Conservation (phyloP, 768 basidiomycete genomes). For the Nidularia sp. region DNA sequence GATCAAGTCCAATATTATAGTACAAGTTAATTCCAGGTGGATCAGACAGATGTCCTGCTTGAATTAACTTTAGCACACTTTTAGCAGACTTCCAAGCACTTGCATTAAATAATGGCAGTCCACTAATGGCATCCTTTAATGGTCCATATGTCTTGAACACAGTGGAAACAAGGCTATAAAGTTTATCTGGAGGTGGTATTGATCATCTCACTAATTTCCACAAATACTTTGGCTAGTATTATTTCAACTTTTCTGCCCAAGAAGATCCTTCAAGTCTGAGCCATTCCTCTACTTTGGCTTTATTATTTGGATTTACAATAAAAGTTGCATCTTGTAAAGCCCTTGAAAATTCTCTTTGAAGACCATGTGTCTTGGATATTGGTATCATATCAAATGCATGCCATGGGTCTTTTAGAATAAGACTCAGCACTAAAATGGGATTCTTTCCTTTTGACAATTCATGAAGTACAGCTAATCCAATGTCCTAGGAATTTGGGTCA, state of each 20-base stretch:
- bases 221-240: slow-evolving; percentile 20
- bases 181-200: slow-evolving; percentile 25
- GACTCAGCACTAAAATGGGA: neutral
- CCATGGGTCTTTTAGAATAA: slow-evolving; percentile 6
- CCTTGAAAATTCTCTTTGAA: slow-evolving; percentile 9
- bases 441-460: neutral
- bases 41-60: slow-evolving; percentile 21
- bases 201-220: slow-evolving; percentile 15
- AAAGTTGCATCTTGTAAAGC: slow-evolving; percentile 14
- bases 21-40: slow-evolving; percentile 23
- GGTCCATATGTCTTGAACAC: slow-evolving; percentile 28
- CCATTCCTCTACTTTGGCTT: slow-evolving; percentile 10
- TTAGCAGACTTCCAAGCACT: slow-evolving; percentile 21
- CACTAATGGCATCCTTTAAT: slow-evolving; percentile 23
- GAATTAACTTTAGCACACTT: slow-evolving; percentile 21
- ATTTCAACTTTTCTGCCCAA: slow-evolving; percentile 8
- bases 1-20: slow-evolving; percentile 8
- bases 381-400: slow-evolving; percentile 12
- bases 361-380: slow-evolving; percentile 11
- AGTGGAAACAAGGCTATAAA: slow-evolving; percentile 16
- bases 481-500: neutral
- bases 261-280: slow-evolving; percentile 12
- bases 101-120: slow-evolving; percentile 21
- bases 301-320: slow-evolving; percentile 11
- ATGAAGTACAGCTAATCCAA: neutral